These are phyloP conservation scores for Aspergillus campestris DNA, from an alignment of 495 filamentous ascomycete genomes.

Conservation along the genomic window DNA sequence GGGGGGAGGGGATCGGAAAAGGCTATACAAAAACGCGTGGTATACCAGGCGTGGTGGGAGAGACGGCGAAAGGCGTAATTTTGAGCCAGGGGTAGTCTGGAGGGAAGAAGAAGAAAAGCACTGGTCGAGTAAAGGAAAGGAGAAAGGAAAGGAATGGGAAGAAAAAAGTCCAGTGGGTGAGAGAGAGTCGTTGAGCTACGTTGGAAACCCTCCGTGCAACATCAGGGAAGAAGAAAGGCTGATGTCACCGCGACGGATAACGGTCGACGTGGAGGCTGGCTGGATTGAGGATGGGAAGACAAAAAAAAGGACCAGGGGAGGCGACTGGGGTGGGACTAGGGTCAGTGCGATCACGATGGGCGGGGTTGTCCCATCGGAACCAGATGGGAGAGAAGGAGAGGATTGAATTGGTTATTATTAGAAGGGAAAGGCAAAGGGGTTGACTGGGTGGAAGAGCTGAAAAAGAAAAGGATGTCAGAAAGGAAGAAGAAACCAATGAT, in stretches of 20 bases:
- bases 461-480: no score
- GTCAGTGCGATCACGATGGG: background rate
- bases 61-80: background rate
- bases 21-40: background rate
- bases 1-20: background rate
- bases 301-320: background rate
- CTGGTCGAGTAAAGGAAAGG: background rate
- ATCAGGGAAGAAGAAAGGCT: background rate
- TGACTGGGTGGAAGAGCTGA: background rate
- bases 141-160: background rate
- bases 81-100: no score
- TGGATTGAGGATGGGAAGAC: background rate
- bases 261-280: slow-evolving; percentile 3
- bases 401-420: background rate
- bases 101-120: no score
- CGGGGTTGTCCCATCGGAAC: background rate
- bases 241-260: background rate
- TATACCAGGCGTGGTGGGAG: background rate
- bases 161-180: background rate
- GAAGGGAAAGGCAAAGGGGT: slow-evolving; percentile 3
- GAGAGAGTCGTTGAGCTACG: background rate
- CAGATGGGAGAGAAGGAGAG: background rate
- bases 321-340: background rate
- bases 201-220: no score
- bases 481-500: no score